Evolutionary conservation across 179 eudicot genomes (phyloP).

Genomic region (Camellia oleifera): DNA sequence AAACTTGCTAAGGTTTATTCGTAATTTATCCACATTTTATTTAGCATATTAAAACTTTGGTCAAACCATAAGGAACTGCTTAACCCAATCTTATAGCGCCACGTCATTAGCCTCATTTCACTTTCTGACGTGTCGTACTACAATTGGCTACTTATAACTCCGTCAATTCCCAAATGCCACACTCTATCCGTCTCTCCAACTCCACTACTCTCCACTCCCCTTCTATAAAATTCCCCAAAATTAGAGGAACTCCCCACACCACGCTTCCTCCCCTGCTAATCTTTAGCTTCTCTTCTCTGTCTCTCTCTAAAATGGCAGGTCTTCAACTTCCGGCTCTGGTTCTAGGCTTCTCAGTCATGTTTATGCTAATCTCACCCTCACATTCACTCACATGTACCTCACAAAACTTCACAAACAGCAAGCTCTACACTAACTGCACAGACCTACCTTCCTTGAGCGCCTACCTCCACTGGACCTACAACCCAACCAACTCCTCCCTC

Average conservation of each 20-base stretch:
- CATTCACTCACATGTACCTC: slow-evolving; percentile 44
- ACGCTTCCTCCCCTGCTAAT: background rate
- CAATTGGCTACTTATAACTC: background rate
- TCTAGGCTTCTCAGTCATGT: background rate
- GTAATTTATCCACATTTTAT: too few relatives aligned
- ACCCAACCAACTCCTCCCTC: slow-evolving; percentile 38
- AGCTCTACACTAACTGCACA: slow-evolving; percentile 37
- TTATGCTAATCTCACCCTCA: slow-evolving; percentile 24
- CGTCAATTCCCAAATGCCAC: background rate
- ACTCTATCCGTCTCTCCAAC: too few relatives aligned
- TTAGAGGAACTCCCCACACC: background rate
- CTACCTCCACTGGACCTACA: slow-evolving; percentile 61
- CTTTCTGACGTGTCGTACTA: background rate
- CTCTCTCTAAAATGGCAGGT: slow-evolving; percentile 6
- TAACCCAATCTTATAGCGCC: background rate
- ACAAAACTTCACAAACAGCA: slow-evolving; percentile 31
- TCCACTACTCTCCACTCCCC: background rate
- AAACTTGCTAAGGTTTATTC: too few relatives aligned
- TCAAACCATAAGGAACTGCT: background rate
- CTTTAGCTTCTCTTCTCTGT: background rate
- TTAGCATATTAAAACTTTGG: background rate
- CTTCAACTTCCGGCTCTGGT: background rate
- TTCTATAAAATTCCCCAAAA: background rate
- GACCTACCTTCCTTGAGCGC: slow-evolving; percentile 56
- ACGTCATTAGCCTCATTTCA: background rate